Evolutionary conservation across 441 rosid species (phyloP).

Genomic region (Biscutella laevigata): DNA sequence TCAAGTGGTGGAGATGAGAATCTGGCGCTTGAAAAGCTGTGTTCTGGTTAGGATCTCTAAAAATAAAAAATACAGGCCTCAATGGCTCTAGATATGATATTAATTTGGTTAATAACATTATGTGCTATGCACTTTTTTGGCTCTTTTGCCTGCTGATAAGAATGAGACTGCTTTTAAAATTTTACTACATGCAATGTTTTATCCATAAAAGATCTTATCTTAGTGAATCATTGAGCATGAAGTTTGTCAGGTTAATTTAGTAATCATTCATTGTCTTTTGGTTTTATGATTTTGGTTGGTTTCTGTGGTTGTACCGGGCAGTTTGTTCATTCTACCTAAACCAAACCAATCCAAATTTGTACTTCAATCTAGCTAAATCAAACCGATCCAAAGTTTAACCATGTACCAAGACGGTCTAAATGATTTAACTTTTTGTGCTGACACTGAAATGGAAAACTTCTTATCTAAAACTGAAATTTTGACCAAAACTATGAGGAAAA

Average conservation of each 20-base stretch:
- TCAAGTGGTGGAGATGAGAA: conserved; percentile 89
- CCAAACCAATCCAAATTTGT: too few species aligned
- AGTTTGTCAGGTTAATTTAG: not conserved
- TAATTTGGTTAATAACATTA: conserved; percentile 1
- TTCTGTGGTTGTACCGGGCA: not conserved
- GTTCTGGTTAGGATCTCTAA: conserved; percentile 39
- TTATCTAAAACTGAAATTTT: too few species aligned
- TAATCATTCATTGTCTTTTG: not conserved
- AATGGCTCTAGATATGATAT: conserved; percentile 12
- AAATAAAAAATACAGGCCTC: not conserved
- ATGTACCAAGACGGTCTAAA: too few species aligned
- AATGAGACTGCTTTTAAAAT: conserved; percentile 3
- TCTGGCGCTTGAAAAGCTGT: conserved; percentile 84
- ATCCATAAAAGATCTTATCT: conserved; percentile 10
- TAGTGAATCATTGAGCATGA: conserved; percentile 1
- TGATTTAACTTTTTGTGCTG: too few species aligned
- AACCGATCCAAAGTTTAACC: too few species aligned
- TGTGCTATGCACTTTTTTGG: not conserved
- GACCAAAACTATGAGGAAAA: too few species aligned
- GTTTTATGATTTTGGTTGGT: not conserved
- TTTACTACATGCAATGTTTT: conserved; percentile 6
- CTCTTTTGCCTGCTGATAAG: conserved; percentile 8
- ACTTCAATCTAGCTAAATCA: too few species aligned
- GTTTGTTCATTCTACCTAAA: not conserved
- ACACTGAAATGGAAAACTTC: too few species aligned